These are phyloP conservation scores for Murraya koenigii DNA, from an alignment of 345 rosid genomes.

Conservation along the genomic window DNA sequence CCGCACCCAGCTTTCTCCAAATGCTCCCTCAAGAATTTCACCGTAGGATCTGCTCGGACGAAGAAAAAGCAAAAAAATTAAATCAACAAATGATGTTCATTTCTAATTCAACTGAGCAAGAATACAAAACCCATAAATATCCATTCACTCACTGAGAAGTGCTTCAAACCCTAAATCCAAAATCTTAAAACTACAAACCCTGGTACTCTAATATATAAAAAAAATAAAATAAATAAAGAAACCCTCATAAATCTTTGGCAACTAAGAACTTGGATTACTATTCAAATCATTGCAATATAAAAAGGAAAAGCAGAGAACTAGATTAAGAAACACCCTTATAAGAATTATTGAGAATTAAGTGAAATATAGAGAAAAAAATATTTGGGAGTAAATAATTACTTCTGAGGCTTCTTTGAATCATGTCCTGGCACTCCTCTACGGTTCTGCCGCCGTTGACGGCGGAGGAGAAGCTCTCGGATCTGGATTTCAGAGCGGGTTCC, in stretches of 20 bases:
- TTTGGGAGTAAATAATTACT: slow-evolving; percentile 26
- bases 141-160: not conserved
- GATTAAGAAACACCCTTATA: not conserved
- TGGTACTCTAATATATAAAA: not conserved
- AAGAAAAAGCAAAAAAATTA: not conserved
- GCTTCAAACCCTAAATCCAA: not conserved
- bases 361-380: not conserved
- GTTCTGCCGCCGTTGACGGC: slow-evolving; percentile 21
- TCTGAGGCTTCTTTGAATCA: slow-evolving; percentile 53
- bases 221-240: not conserved
- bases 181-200: slow-evolving; percentile 28
- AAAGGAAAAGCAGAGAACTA: not conserved
- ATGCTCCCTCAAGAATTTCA: slow-evolving; percentile 79
- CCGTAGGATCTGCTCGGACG: slow-evolving; percentile 58
- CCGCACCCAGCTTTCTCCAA: slow-evolving; percentile 86
- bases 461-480: slow-evolving; percentile 11
- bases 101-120: not conserved
- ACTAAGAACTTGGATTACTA: not conserved
- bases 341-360: not conserved
- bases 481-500: slow-evolving; percentile 11
- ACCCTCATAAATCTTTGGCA: not conserved
- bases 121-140: not conserved
- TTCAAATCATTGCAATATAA: not conserved
- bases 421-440: slow-evolving; percentile 37
- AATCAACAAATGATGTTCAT: slow-evolving; percentile 6